A percentile compares a stretch with the other conserved stretches of the same genome.
Evolutionary conservation across 1,284 basidiomycete genomes (phyloP).

Genomic region (Anthracocystis setariae): DNA sequence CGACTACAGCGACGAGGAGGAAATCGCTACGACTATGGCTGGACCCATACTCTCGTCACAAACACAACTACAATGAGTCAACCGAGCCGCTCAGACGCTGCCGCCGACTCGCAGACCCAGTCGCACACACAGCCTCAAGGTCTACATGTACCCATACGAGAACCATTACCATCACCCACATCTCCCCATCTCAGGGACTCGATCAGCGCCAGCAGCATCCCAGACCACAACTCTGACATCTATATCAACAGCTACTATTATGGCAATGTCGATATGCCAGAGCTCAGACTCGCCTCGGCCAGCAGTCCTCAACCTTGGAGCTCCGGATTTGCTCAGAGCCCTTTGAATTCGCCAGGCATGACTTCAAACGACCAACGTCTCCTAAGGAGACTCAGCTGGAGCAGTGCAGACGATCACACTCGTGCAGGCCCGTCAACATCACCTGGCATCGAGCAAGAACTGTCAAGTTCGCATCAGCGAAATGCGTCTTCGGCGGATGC

Average conservation of each 20-base stretch:
- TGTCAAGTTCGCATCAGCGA: constrained; percentile 25
- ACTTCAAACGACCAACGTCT: constrained; percentile 36
- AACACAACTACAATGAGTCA: constrained; percentile 6
- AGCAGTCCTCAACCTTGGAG: constrained; percentile 16
- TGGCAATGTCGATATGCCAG: constrained; percentile 51
- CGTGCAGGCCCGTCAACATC: neutral
- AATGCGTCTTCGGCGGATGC: constrained; percentile 37
- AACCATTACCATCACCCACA: constrained; percentile 22
- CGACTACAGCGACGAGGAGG: neutral
- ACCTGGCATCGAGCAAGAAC: neutral
- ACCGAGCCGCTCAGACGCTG: neutral
- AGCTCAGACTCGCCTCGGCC: constrained; percentile 11
- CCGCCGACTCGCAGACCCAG: neutral
- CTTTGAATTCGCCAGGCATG: constrained; percentile 19
- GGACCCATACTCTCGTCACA: neutral
- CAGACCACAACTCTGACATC: constrained; percentile 41
- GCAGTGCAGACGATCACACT: constrained; percentile 1
- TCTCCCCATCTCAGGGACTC: constrained; percentile 27
- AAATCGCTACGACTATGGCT: neutral
- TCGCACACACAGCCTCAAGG: constrained; percentile 5
- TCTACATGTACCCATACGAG: constrained; percentile 18
- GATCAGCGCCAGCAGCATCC: constrained; percentile 44
- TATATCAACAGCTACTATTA: constrained; percentile 58
- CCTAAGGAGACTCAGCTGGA: constrained; percentile 43
- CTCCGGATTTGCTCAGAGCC: constrained; percentile 14